A percentile compares a stretch with the other conserved stretches of the same genome.
phyloP scores from a whole-genome alignment of 768 basidiomycete genomes.

The Lentinus tigrinus region DNA sequence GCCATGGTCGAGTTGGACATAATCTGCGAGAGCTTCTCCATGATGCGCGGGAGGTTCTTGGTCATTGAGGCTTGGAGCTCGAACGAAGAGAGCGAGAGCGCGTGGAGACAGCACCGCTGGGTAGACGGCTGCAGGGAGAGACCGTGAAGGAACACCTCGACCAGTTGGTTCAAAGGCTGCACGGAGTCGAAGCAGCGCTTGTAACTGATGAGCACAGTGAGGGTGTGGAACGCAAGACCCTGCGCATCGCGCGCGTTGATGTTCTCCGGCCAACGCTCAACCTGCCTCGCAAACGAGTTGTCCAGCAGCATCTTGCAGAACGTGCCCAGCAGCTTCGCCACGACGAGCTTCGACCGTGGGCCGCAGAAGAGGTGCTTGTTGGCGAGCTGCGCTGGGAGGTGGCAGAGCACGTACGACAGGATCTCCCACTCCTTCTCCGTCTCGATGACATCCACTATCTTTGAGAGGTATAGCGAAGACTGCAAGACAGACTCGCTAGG shows the following conservation, averaged over 20 bases:
- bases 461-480: slow-evolving; percentile 69
- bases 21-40: slow-evolving; percentile 88
- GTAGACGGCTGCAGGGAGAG: slow-evolving; percentile 69
- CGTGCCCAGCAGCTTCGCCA: slow-evolving; percentile 60
- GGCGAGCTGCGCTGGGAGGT: slow-evolving; percentile 85
- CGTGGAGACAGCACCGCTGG: slow-evolving; percentile 88
- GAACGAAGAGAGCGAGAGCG: slow-evolving; percentile 82
- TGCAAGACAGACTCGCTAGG: slow-evolving; percentile 52
- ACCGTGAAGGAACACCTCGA: slow-evolving; percentile 70
- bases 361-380: slow-evolving; percentile 99
- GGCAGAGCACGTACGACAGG: slow-evolving; percentile 86
- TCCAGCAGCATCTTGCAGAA: slow-evolving; percentile 67
- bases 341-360: slow-evolving; percentile 64
- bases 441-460: slow-evolving; percentile 64
- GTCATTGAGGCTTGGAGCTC: slow-evolving; percentile 83
- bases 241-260: slow-evolving; percentile 81
- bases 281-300: slow-evolving; percentile 52
- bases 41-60: slow-evolving; percentile 72
- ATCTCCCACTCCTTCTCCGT: slow-evolving; percentile 89
- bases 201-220: slow-evolving; percentile 89
- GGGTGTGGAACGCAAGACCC: slow-evolving; percentile 81
- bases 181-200: slow-evolving; percentile 66
- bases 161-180: slow-evolving; percentile 62
- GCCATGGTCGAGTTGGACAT: slow-evolving; percentile 93
- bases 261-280: slow-evolving; percentile 58